A percentile compares a stretch with the other conserved stretches of the same genome.
Evolutionary conservation across 176 grass and related monocot genomes (phyloP).

Genomic region (Oryza brachyantha): DNA sequence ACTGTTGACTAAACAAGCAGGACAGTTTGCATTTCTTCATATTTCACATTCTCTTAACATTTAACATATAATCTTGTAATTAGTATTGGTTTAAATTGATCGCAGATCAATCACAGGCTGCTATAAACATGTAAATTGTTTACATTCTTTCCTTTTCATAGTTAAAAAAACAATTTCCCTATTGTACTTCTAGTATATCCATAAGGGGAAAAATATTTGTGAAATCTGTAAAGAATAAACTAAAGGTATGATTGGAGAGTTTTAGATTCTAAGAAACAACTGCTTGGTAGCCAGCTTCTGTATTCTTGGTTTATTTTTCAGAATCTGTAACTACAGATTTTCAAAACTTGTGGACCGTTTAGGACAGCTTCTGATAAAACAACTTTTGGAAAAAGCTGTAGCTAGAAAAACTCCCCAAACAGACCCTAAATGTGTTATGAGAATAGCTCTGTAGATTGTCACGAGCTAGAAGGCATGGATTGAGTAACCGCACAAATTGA

Average conservation of each 20-base stretch:
- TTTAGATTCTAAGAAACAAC: too few relatives aligned
- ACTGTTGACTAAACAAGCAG: constrained; percentile 5
- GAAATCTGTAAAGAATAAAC: constrained; percentile 48
- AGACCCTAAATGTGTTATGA: too few relatives aligned
- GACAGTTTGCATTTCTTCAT: background rate
- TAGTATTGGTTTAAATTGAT: background rate
- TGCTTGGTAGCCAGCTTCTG: too few relatives aligned
- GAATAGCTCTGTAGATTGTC: constrained; percentile 61
- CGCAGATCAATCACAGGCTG: too few relatives aligned
- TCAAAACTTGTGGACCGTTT: too few relatives aligned
- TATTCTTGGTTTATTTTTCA: too few relatives aligned
- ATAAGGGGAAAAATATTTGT: constrained; percentile 18
- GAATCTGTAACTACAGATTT: too few relatives aligned
- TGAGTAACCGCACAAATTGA: constrained; percentile 20
- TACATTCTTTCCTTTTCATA: constrained; percentile 24
- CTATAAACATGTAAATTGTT: background rate
- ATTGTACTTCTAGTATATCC: constrained; percentile 43
- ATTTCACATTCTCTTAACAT: background rate
- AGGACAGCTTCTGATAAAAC: too few relatives aligned
- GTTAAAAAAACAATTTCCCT: constrained; percentile 32
- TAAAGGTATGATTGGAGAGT: constrained; percentile 19
- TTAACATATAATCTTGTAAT: background rate
- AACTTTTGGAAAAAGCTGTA: too few relatives aligned
- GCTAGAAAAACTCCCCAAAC: too few relatives aligned
- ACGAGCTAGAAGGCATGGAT: constrained; percentile 1